Base-by-base conservation (phyloP, 2,329 filamentous ascomycete species). In the Colletotrichum musicola region DNA sequence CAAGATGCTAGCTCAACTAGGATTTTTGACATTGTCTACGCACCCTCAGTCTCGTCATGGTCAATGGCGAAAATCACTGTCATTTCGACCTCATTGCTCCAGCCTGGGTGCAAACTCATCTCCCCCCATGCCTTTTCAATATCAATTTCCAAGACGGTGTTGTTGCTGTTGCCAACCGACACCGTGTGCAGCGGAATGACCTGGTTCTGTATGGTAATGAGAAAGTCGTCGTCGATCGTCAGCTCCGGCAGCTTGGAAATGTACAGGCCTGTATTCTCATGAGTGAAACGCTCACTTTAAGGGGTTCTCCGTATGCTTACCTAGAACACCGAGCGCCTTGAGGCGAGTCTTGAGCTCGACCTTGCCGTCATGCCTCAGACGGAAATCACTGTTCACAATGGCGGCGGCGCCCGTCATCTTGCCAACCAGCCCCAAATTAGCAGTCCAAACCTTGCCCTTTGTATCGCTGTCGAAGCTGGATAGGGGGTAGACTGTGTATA, bases 351-450 rank as follows among this genome's bases (percentile, higher is more conserved):
- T 88, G 13, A 97, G 80, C 7, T 88, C 80, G 20, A 96, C 80
- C 16, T 89, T 82, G 0, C 89, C 89, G 64, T 88, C 90, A 7
- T 72, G 76, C 4, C 74, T 74, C 50, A 90, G 77, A 40, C 85
- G 86, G 51, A 90, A 85, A 30, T 87, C 84, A n/a, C 83, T 90
- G 44, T 83, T 85, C 1, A 91, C 82, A 7, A 97, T 86, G 0
- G 94, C 94, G 1, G 93, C 94, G 1, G 91, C 89, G 0, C 94
- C 95, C 0, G 94, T 94, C 93, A 98, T 97, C 79, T 98, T 97
- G 2, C 88, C 92, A 4, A 97, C 72, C 2, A 98, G 82, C 0
- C 95, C 95, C 1, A 98, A 79, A 18, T 92, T 90, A 0, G 93
- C 90, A 1, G 95, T 83, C 50, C 81, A 81, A 0, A 91, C 81